These are phyloP conservation scores for Gaeumannomyces tritici DNA, from an alignment of 2,329 filamentous ascomycete species.

Conservation along the genomic window DNA sequence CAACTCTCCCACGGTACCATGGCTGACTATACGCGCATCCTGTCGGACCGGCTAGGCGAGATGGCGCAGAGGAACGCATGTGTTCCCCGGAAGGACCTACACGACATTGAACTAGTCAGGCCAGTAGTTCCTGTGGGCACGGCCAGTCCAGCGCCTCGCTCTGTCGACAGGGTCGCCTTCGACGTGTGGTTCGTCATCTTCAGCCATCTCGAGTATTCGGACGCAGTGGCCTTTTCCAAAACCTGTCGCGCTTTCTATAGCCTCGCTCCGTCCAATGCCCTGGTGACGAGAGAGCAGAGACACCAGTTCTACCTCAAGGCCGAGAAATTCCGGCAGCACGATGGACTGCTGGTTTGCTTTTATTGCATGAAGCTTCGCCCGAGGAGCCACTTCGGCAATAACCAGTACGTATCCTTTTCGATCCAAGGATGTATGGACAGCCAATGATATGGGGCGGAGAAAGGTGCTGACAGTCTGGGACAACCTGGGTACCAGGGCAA, in stretches of 20 bases:
- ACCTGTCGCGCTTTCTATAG: constrained; percentile 1
- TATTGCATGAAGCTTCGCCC: constrained; percentile 6
- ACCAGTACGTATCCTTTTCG: not conserved
- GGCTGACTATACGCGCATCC: not conserved
- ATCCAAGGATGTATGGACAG: too few species aligned
- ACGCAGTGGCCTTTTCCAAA: constrained; percentile 4
- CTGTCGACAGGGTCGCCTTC: constrained; percentile 4
- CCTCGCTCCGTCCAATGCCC: constrained; percentile 1
- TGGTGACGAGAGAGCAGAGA: not conserved
- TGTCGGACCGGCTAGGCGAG: not conserved
- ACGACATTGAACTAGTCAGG: not conserved
- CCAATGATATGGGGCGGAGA: too few species aligned
- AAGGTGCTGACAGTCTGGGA: not conserved
- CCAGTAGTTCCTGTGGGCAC: not conserved
- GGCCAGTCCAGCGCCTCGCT: too few species aligned
- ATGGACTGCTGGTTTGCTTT: constrained; percentile 6
- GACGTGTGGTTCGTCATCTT: constrained; percentile 7
- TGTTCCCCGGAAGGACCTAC: too few species aligned
- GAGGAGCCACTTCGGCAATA: constrained; percentile 2
- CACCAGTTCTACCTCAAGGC: constrained; percentile 5
- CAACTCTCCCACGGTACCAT: not conserved
- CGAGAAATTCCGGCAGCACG: constrained; percentile 7
- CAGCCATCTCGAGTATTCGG: constrained; percentile 5
- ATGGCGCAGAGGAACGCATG: not conserved
- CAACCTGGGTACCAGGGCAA: not conserved